Percentiles rank a stretch among this genome's conserved stretches.
phyloP scores from a whole-genome alignment of 73 alveolate genomes.

The Paramecium biaurelia region DNA sequence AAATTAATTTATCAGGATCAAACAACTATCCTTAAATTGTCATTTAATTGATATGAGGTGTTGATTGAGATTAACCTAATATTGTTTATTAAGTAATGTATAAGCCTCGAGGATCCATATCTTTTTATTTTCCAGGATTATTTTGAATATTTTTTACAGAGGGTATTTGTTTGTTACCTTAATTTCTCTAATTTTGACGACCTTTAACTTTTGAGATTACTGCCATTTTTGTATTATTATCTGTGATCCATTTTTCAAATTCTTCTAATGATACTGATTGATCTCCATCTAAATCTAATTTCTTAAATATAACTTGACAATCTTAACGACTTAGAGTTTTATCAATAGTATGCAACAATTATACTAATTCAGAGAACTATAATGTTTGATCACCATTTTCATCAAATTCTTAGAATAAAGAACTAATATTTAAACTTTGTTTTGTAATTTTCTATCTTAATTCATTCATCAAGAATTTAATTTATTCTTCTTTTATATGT shows the following conservation, averaged over 20 bases:
- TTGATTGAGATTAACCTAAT: neutral
- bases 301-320: constrained; percentile 42
- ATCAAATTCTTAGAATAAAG: constrained; percentile 39
- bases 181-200: neutral
- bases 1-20: neutral
- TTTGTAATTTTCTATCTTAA: constrained; percentile 55
- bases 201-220: neutral
- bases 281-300: constrained; percentile 61
- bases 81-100: neutral
- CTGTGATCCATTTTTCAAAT: constrained; percentile 62
- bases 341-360: constrained; percentile 51
- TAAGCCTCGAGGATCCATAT: neutral
- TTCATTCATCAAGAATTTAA: constrained; percentile 57
- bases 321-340: constrained; percentile 12
- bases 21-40: neutral
- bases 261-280: constrained; percentile 57
- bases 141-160: neutral
- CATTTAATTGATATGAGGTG: neutral
- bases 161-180: neutral
- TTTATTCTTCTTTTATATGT: constrained; percentile 35
- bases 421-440: constrained; percentile 21
- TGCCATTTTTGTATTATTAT: constrained; percentile 56
- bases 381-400: constrained; percentile 30
- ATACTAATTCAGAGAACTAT: constrained; percentile 38
- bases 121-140: neutral